Percentiles rank a stretch among this genome's conserved stretches.
Evolutionary conservation across 495 filamentous ascomycete genomes (phyloP).

Genomic region (Lichenothelia convexa): DNA sequence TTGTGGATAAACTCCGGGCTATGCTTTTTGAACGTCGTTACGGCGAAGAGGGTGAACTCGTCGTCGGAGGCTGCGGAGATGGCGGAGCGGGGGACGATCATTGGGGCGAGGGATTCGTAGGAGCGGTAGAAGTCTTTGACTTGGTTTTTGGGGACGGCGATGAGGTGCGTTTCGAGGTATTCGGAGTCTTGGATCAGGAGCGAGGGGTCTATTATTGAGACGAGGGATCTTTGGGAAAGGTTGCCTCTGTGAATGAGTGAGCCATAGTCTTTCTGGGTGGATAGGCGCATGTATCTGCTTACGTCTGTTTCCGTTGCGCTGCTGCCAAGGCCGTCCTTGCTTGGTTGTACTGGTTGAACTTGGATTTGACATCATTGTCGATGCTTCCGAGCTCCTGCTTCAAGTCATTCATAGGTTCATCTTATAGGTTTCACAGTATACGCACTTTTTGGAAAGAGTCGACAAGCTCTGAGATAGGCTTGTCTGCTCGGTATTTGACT

Average conservation of each 20-base stretch:
- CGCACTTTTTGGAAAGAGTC: slow-evolving; percentile 68
- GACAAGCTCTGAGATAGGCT: slow-evolving; percentile 65
- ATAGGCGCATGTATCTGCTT: slow-evolving; percentile 26
- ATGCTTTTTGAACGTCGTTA: slow-evolving; percentile 85
- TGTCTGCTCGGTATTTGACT: slow-evolving; percentile 86
- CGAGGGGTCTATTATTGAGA: slow-evolving; percentile 63
- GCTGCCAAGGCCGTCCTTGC: slow-evolving; percentile 63
- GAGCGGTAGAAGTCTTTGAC: slow-evolving; percentile 72
- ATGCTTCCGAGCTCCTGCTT: slow-evolving; percentile 62
- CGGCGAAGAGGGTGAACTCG: slow-evolving; percentile 74
- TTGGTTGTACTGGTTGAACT: slow-evolving; percentile 82
- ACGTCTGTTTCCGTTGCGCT: slow-evolving; percentile 75
- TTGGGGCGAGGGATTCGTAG: slow-evolving; percentile 71
- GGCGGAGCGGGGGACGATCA: slow-evolving; percentile 81
- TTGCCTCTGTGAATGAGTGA: slow-evolving; percentile 48
- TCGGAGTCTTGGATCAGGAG: slow-evolving; percentile 75
- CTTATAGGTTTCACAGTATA: no score
- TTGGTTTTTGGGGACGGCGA: slow-evolving; percentile 61
- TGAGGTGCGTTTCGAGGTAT: slow-evolving; percentile 86
- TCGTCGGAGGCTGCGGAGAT: slow-evolving; percentile 58
- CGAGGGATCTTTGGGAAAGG: slow-evolving; percentile 80
- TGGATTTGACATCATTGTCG: slow-evolving; percentile 85
- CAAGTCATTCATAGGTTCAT: no score
- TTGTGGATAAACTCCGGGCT: slow-evolving; percentile 72
- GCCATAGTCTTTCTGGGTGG: not conserved